phyloP scores from a whole-genome alignment of 2,329 filamentous ascomycete genomes.

The Pseudogymnoascus sp. region DNA sequence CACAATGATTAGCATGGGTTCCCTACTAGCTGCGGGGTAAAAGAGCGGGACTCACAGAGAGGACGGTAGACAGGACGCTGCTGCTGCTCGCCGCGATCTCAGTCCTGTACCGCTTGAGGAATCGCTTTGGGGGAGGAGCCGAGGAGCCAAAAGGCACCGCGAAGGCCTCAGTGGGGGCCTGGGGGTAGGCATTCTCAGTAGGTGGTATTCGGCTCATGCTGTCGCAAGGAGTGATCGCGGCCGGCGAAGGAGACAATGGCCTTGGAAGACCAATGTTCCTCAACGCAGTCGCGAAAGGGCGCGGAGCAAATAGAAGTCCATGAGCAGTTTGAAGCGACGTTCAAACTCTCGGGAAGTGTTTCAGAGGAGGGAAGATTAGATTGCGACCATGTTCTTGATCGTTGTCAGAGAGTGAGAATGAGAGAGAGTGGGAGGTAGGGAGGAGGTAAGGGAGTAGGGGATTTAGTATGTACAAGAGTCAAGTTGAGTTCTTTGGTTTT shows the following conservation, averaged over 20 bases:
- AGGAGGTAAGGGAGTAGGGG: not conserved
- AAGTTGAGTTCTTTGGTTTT: not conserved
- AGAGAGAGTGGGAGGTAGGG: too few species aligned
- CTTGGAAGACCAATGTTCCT: constrained; percentile 46
- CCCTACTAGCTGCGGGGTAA: not conserved
- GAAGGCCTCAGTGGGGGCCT: constrained; percentile 20
- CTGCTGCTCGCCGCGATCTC: constrained; percentile 71
- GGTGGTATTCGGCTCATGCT: constrained; percentile 31
- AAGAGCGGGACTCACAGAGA: constrained; percentile 42
- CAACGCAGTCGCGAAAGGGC: constrained; percentile 51
- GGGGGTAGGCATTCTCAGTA: constrained; percentile 18
- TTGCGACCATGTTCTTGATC: not conserved
- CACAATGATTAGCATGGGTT: constrained; percentile 12
- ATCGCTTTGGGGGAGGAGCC: constrained; percentile 37
- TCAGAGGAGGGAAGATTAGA: not conserved
- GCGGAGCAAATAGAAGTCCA: constrained; percentile 44
- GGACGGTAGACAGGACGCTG: constrained; percentile 68
- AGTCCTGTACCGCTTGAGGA: constrained; percentile 69
- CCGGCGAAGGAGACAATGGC: constrained; percentile 35
- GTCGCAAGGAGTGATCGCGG: constrained; percentile 32
- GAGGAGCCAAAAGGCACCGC: constrained; percentile 23
- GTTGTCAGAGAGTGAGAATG: not conserved
- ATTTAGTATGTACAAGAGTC: not conserved
- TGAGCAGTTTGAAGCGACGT: constrained; percentile 26
- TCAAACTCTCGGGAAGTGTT: not conserved